phyloP scores from a whole-genome alignment of 768 basidiomycete genomes.

The Collybia nuda region DNA sequence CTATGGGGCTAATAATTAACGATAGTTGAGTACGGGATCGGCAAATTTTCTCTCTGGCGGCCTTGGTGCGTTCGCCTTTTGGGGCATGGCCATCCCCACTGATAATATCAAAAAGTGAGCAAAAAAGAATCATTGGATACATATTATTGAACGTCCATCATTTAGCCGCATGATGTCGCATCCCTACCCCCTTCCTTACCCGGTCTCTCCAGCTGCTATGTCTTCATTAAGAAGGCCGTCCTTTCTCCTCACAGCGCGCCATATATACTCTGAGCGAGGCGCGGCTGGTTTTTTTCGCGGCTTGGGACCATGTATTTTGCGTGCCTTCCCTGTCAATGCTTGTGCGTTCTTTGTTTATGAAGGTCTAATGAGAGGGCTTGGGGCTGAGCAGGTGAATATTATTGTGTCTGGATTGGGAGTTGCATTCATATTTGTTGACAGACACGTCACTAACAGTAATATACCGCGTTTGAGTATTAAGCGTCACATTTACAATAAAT shows the following conservation, averaged over 20 bases:
- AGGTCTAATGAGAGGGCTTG: constrained; percentile 61
- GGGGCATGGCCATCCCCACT: constrained; percentile 69
- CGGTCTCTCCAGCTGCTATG: constrained; percentile 24
- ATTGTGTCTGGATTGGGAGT: background rate
- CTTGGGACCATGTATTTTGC: constrained; percentile 61
- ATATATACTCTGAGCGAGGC: constrained; percentile 55
- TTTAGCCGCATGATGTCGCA: constrained; percentile 65
- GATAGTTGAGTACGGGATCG: constrained; percentile 56
- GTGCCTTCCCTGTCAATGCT: constrained; percentile 80
- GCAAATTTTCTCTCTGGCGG: constrained; percentile 71
- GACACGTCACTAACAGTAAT: too few species aligned
- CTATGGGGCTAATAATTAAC: background rate
- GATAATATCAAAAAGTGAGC: constrained; percentile 84
- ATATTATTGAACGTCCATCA: constrained; percentile 10
- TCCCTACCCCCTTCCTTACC: constrained; percentile 45
- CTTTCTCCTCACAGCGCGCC: constrained; percentile 47
- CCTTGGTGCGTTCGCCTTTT: constrained; percentile 60
- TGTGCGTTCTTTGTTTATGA: constrained; percentile 81
- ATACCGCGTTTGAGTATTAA: too few species aligned
- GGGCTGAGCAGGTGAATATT: constrained; percentile 59
- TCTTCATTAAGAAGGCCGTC: constrained; percentile 36
- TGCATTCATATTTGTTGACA: background rate
- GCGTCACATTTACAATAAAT: background rate
- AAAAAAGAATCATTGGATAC: constrained; percentile 1
- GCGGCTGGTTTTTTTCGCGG: constrained; percentile 63